These are phyloP conservation scores for Tuctoria greenei DNA, from an alignment of 176 grass and related monocot genomes.

Conservation along the genomic window DNA sequence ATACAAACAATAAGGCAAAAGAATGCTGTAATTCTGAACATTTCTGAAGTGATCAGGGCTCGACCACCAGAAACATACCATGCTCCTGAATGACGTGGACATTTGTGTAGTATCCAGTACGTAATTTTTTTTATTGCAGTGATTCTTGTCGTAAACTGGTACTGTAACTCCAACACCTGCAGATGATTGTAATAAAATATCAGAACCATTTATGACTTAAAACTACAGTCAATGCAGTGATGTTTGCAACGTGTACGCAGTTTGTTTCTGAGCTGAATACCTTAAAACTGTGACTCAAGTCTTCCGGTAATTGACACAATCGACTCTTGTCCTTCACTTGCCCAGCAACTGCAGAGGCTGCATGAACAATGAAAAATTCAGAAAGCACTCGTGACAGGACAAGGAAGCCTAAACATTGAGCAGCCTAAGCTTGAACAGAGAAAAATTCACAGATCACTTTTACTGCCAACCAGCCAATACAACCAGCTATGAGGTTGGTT, in stretches of 20 bases:
- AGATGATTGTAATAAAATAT: not conserved
- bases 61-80: constrained; percentile 38
- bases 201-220: not conserved
- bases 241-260: not conserved
- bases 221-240: not conserved
- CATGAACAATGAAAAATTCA: constrained; percentile 18
- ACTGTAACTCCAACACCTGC: constrained; percentile 66
- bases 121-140: constrained; percentile 51
- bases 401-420: constrained; percentile 15
- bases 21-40: no score
- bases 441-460: no score
- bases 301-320: constrained; percentile 63
- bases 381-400: not conserved
- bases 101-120: constrained; percentile 56
- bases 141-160: constrained; percentile 60
- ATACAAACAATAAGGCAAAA: constrained; percentile 7
- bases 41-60: not conserved
- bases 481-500: no score
- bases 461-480: no score
- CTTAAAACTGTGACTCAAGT: constrained; percentile 69
- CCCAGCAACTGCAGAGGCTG: constrained; percentile 94
- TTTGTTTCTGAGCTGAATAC: constrained; percentile 24
- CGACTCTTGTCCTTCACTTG: constrained; percentile 91
- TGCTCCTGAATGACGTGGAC: constrained; percentile 43
- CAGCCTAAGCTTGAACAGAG: no score